Evolutionary conservation across 805 yeast species (phyloP).

Genomic region (Ogataea siamensis): DNA sequence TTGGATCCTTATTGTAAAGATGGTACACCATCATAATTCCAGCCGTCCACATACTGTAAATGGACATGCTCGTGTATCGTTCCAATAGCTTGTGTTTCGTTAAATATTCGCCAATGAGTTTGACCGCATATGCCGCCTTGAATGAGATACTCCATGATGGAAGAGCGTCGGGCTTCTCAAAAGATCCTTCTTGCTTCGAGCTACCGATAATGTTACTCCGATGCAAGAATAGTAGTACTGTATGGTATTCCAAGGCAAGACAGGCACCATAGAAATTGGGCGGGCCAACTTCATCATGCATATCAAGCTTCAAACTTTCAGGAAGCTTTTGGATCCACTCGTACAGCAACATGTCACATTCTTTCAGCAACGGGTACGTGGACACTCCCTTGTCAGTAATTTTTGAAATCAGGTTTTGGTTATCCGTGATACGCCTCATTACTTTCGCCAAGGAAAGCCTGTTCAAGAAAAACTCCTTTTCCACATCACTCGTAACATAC

Average conservation of each 20-base stretch:
- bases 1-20: constrained; percentile 35
- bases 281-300: constrained; percentile 31
- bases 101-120: constrained; percentile 58
- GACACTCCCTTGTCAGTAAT: constrained; percentile 40
- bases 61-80: constrained; percentile 16
- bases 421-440: constrained; percentile 51
- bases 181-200: constrained; percentile 18
- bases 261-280: constrained; percentile 50
- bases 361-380: constrained; percentile 37
- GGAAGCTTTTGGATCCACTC: constrained; percentile 39
- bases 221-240: constrained; percentile 64
- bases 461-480: constrained; percentile 48
- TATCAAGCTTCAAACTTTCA: background rate
- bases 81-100: constrained; percentile 55
- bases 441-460: constrained; percentile 63
- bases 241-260: constrained; percentile 66
- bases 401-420: constrained; percentile 11
- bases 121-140: constrained; percentile 76
- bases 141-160: constrained; percentile 80
- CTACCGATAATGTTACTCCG: constrained; percentile 57
- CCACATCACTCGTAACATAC: constrained; percentile 12
- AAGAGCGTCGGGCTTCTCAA: constrained; percentile 42
- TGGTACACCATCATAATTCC: constrained; percentile 72
- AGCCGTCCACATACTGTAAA: constrained; percentile 60
- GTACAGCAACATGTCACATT: constrained; percentile 71